A percentile compares a stretch with the other conserved stretches of the same genome.
phyloP scores from a whole-genome alignment of 2,329 filamentous ascomycete species.

The Orbilia javanica region DNA sequence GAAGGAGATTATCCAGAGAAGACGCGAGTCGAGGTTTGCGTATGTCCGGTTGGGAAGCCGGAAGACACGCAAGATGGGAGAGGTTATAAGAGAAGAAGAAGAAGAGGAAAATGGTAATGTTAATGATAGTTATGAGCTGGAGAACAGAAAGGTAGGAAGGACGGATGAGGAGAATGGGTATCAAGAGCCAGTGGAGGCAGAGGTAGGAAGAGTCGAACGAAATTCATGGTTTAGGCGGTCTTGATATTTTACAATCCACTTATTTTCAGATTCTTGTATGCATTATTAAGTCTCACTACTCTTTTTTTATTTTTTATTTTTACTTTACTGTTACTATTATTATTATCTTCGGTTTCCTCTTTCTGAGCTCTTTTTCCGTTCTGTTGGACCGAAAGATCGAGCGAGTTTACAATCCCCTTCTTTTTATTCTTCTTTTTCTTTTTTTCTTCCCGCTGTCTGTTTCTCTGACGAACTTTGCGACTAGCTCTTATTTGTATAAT shows the following conservation, averaged over 20 bases:
- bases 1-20: constrained; percentile 46
- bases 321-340: not conserved
- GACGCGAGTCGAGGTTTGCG: constrained; percentile 51
- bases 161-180: constrained; percentile 29
- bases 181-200: constrained; percentile 1
- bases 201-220: constrained; percentile 1
- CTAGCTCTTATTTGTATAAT: constrained; percentile 5
- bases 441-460: not conserved
- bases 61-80: constrained; percentile 41
- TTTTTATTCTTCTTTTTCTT: constrained; percentile 13
- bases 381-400: not conserved
- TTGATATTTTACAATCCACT: constrained; percentile 11
- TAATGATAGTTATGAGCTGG: constrained; percentile 43
- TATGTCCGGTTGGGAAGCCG: constrained; percentile 49
- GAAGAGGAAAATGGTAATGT: constrained; percentile 24
- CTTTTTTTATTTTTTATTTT: constrained; percentile 1
- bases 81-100: constrained; percentile 24
- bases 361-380: not conserved
- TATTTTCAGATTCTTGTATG: constrained; percentile 13
- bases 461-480: constrained; percentile 16
- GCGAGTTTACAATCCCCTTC: constrained; percentile 15
- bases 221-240: constrained; percentile 33
- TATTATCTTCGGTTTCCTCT: not conserved
- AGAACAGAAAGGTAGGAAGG: constrained; percentile 19
- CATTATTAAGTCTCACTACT: constrained; percentile 22